phyloP scores from a whole-genome alignment of 148 eudicot genomes.

The Vaccinium myrtillus region DNA sequence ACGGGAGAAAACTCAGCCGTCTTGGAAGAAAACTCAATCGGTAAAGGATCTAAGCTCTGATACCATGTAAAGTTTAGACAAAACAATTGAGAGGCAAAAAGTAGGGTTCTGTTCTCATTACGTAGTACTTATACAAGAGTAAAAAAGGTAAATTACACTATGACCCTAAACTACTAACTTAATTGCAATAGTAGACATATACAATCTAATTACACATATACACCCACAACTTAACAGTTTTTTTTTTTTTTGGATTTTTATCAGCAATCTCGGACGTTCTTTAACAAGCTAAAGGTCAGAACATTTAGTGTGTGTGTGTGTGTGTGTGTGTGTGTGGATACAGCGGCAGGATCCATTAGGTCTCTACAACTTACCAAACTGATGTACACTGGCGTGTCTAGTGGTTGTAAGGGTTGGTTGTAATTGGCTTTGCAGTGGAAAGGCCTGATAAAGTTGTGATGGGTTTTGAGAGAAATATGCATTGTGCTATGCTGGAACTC shows the following conservation, averaged over 20 bases:
- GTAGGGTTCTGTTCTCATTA: no score
- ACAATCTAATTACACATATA: no score
- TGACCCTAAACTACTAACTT: no score
- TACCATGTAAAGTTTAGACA: no score
- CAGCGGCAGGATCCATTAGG: neutral
- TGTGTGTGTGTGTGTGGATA: neutral
- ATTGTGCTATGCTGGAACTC: neutral
- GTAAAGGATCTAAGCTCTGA: no score
- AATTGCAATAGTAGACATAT: no score
- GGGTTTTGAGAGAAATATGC: neutral
- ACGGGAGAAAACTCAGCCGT: no score
- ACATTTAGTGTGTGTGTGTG: neutral
- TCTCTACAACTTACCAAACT: neutral
- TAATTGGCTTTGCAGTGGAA: neutral
- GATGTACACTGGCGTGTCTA: neutral
- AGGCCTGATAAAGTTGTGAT: neutral
- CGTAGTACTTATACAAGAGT: no score
- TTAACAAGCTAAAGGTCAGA: neutral
- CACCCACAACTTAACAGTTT: no score
- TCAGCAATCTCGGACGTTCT: neutral
- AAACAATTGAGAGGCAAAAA: no score
- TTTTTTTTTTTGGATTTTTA: neutral
- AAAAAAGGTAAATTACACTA: no score
- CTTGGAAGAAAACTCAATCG: no score
- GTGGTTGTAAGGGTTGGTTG: slow-evolving; percentile 2